A percentile compares a stretch with the other conserved stretches of the same genome.
phyloP scores from a whole-genome alignment of 2,329 filamentous ascomycete genomes.

The Calonectria crousiana region DNA sequence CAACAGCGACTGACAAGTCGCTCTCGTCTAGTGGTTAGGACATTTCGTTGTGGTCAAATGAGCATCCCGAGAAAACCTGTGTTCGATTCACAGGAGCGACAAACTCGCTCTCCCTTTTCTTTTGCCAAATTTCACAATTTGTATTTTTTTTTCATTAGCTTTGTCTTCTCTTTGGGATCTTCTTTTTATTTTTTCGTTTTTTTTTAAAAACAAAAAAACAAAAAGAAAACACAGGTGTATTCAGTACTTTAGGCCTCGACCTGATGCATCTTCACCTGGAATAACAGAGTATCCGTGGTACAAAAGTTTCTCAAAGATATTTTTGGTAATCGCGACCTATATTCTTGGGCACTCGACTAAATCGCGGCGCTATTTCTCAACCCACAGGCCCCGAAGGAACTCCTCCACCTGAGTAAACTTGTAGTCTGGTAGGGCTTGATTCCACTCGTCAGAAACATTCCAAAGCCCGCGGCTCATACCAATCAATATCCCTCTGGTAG shows the following conservation, averaged over 20 bases:
- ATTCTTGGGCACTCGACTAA: background rate
- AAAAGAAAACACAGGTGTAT: background rate
- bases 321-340: background rate
- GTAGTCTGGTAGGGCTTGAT: constrained; percentile 58
- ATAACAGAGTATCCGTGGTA: background rate
- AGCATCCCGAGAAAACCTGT: background rate
- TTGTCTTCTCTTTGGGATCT: background rate
- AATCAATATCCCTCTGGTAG: constrained; percentile 51
- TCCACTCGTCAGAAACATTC: constrained; percentile 58
- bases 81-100: background rate
- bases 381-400: constrained; percentile 50
- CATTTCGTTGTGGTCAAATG: background rate
- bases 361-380: background rate
- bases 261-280: background rate
- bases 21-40: background rate
- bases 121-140: background rate
- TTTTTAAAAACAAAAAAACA: no score
- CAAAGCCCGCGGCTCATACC: constrained; percentile 50
- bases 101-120: background rate
- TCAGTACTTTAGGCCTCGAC: background rate
- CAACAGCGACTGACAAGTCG: background rate
- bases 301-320: background rate
- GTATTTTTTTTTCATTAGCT: background rate
- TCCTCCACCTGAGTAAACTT: constrained; percentile 55
- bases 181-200: background rate